A percentile compares a stretch with the other conserved stretches of the same genome.
Conservation (phyloP, 1,139 yeast genomes). For the Taphrina deformans region DNA sequence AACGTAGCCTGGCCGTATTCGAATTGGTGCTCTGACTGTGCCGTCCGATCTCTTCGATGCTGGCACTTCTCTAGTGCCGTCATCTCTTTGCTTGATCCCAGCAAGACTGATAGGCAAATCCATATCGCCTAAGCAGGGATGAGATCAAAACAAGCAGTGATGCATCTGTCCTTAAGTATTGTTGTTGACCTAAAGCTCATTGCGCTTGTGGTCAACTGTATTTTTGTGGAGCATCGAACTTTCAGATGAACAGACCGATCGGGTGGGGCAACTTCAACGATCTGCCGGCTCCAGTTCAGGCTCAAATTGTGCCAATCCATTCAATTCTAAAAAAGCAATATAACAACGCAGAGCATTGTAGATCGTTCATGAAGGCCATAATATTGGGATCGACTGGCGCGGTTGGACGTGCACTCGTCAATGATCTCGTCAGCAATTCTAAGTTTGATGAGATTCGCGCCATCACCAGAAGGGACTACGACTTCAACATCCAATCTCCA, state of each 20-base stretch:
- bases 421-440: conserved; percentile 6
- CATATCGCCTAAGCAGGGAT: not conserved
- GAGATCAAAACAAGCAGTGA: not conserved
- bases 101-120: conserved; percentile 20
- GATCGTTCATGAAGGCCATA: conserved; percentile 20
- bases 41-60: conserved; percentile 48
- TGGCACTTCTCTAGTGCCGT: conserved; percentile 37
- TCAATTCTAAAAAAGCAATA: too few species aligned
- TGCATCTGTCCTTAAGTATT: too few species aligned
- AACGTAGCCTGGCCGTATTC: conserved; percentile 48
- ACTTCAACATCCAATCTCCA: not conserved
- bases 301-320: not conserved
- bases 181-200: too few species aligned
- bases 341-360: too few species aligned
- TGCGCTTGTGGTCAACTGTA: too few species aligned
- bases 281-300: not conserved
- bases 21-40: conserved; percentile 45
- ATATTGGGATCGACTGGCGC: conserved; percentile 33
- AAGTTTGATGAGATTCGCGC: conserved; percentile 13
- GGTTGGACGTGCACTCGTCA: conserved; percentile 28
- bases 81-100: conserved; percentile 34
- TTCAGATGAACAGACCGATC: too few species aligned
- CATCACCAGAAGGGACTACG: conserved; percentile 15
- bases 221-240: too few species aligned
- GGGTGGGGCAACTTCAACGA: not conserved